Evolutionary conservation across 1,139 yeast species (phyloP).

Genomic region (Meyerozyma guilliermondii): DNA sequence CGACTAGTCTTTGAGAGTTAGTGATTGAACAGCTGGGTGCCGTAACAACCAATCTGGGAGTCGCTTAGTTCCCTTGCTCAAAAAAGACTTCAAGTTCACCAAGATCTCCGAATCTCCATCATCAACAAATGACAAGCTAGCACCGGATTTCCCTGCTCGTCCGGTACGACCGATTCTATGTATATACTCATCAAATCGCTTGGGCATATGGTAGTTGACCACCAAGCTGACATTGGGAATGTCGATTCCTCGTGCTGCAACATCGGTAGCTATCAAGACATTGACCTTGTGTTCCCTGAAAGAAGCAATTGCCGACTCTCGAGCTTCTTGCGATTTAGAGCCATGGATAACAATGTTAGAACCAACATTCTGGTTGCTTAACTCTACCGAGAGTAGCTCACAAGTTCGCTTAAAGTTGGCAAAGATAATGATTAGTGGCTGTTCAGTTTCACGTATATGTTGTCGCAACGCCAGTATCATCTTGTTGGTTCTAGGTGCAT

Average conservation of each 20-base stretch:
- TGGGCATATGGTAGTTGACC: constrained; percentile 79
- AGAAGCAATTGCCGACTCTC: constrained; percentile 71
- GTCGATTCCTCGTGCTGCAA: constrained; percentile 99
- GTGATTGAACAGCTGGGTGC: constrained; percentile 20
- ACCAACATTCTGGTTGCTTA: constrained; percentile 30
- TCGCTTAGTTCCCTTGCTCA: constrained; percentile 43
- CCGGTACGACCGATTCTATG: constrained; percentile 97
- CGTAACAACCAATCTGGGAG: constrained; percentile 49
- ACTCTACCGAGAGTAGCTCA: constrained; percentile 53
- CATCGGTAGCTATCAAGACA: constrained; percentile 84
- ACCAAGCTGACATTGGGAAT: constrained; percentile 85
- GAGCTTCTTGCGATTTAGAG: constrained; percentile 76
- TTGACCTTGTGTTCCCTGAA: constrained; percentile 59
- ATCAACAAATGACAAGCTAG: constrained; percentile 66
- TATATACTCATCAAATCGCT: constrained; percentile 68
- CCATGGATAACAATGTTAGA: constrained; percentile 73
- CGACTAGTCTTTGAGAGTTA: constrained; percentile 4
- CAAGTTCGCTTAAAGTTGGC: constrained; percentile 74
- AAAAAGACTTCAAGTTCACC: constrained; percentile 45
- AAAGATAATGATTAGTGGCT: constrained; percentile 55
- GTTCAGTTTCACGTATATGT: constrained; percentile 9
- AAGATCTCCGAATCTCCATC: constrained; percentile 53
- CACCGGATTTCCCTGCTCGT: constrained; percentile 81
- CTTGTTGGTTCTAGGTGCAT: constrained; percentile 19
- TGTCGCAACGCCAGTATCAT: constrained; percentile 19